Conservation (phyloP, 169 alveolate genomes). For the Eimeria nieschulzi region DNA sequence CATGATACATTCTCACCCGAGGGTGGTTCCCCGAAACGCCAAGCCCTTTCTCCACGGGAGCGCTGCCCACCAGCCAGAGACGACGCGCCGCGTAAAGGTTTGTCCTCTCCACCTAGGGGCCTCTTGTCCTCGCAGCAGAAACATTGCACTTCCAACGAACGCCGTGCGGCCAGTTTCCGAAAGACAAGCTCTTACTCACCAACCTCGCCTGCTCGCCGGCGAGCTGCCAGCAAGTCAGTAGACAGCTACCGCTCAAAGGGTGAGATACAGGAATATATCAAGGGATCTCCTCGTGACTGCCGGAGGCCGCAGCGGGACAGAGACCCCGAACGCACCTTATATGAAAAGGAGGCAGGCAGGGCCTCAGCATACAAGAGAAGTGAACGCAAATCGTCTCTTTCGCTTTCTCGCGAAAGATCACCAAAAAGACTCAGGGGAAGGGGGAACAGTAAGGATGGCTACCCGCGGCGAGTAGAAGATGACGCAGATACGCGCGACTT, state of each 20-base stretch:
- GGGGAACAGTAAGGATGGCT: not conserved
- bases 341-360: not conserved
- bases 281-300: not conserved
- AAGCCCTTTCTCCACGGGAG: not conserved
- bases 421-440: not conserved
- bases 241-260: not conserved
- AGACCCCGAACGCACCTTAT: not conserved
- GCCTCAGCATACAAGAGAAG: not conserved
- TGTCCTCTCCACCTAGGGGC: not conserved
- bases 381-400: not conserved
- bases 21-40: too few species aligned
- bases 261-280: not conserved
- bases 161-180: not conserved
- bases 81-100: not conserved
- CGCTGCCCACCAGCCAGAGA: not conserved
- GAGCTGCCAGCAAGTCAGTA: not conserved
- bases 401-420: not conserved
- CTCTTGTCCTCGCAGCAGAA: not conserved
- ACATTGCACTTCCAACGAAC: not conserved
- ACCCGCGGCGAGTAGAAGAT: not conserved
- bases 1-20: too few species aligned
- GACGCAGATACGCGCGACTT: not conserved
- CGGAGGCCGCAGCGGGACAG: not conserved
- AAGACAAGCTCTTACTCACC: not conserved
- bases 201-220: not conserved